Evolutionary conservation across 345 rosid species (phyloP).

Genomic region (Clausena lansium): DNA sequence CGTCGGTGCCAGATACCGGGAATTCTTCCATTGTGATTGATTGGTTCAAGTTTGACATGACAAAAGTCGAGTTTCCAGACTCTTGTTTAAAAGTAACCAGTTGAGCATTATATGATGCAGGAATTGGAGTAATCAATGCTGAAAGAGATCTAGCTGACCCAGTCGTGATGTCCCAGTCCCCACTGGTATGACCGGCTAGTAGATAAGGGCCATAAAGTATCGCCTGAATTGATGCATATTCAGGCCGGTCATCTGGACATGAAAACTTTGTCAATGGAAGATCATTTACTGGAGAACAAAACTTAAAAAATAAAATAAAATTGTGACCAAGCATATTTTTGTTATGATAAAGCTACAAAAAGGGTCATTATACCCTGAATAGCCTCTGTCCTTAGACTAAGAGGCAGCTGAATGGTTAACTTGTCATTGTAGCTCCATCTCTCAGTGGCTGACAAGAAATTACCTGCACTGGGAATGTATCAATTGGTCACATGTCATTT

Average conservation of each 20-base stretch:
- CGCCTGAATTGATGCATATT: slow-evolving; percentile 70
- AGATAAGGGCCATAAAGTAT: slow-evolving; percentile 82
- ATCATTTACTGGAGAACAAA: background rate
- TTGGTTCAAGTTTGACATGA: slow-evolving; percentile 51
- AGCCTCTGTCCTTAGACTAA: slow-evolving; percentile 62
- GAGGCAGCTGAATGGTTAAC: slow-evolving; percentile 56
- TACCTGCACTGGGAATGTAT: slow-evolving; percentile 41
- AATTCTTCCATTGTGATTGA: slow-evolving; percentile 52
- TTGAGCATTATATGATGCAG: slow-evolving; percentile 42
- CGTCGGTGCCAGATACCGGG: slow-evolving; percentile 53
- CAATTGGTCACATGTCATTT: too few relatives aligned
- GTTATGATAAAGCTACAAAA: background rate
- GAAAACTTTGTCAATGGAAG: background rate
- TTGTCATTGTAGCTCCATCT: slow-evolving; percentile 63
- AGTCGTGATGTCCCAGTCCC: slow-evolving; percentile 66
- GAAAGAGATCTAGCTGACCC: slow-evolving; percentile 32
- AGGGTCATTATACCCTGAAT: slow-evolving; percentile 53
- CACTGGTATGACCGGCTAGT: slow-evolving; percentile 60
- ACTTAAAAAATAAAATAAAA: too few relatives aligned
- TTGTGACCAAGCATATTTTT: background rate
- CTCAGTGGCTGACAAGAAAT: slow-evolving; percentile 44
- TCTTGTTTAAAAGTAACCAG: slow-evolving; percentile 63
- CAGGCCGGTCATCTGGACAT: slow-evolving; percentile 68
- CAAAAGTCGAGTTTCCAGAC: slow-evolving; percentile 41
- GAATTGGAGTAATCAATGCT: slow-evolving; percentile 58